Conservation (phyloP, 495 filamentous ascomycete genomes). For the Podospora pseudocomata region DNA sequence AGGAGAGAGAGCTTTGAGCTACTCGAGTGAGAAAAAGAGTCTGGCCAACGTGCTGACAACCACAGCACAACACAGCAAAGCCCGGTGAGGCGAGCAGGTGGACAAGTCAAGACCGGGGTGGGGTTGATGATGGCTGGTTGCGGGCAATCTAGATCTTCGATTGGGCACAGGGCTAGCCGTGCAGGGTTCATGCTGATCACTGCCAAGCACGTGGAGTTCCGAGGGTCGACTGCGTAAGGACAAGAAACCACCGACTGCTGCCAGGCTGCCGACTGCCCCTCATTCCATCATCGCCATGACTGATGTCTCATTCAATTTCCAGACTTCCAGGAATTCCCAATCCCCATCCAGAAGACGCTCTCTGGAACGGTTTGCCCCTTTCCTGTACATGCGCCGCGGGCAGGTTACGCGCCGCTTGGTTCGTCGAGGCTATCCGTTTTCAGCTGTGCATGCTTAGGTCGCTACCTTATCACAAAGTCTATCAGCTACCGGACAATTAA, state of each 20-base stretch:
- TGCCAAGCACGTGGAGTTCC: conserved; percentile 7
- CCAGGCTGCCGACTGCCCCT: not conserved
- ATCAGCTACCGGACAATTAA: not conserved
- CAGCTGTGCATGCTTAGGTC: not conserved
- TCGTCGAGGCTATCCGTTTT: conserved; percentile 4
- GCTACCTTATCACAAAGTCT: not conserved
- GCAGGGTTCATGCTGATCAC: conserved; percentile 1
- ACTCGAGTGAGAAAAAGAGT: not conserved
- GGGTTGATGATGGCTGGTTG: conserved; percentile 2
- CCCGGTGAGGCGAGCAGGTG: not conserved
- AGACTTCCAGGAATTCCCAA: not conserved
- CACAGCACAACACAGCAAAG: not conserved
- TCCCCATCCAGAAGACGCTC: not conserved
- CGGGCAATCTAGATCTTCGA: conserved; percentile 2
- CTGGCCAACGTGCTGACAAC: not conserved
- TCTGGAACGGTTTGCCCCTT: not conserved
- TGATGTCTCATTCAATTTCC: not conserved
- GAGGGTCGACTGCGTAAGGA: not conserved
- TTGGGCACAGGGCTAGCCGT: conserved; percentile 4
- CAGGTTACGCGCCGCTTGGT: not conserved
- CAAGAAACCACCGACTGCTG: not conserved
- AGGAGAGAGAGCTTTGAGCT: not conserved
- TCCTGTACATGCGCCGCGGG: not conserved
- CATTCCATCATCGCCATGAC: not conserved
- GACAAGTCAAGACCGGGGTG: not conserved